Base-by-base conservation (phyloP, 1,284 basidiomycete genomes). In the Apiotrichum mycotoxinovorans region DNA sequence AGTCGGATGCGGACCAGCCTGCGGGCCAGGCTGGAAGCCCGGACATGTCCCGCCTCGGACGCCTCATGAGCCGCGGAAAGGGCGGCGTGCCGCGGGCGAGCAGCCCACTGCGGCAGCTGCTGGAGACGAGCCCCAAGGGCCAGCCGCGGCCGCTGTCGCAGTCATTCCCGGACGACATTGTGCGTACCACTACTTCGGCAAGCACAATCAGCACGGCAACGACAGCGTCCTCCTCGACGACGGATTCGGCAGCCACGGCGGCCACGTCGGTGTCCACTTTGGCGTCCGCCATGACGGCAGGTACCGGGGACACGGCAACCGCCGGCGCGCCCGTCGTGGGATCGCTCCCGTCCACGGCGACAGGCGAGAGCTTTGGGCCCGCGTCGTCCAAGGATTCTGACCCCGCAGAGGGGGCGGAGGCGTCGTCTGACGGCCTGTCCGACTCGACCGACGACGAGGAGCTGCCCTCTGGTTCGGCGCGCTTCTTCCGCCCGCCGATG, bases 401-500 rank as follows among this genome's bases (percentile, higher is more conserved):
- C 14, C 33, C 41, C 10, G 30, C 30, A 30, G 33, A 26, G 20
- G 17, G n/a, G 8, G 37, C n/a, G 22, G 26, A 17, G 12, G 33
- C 14, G 33, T 41, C 41, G 17, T 22, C 66, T 2, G 74, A 75
- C 42, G 73, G 71, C 0, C 50, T 74, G 42, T 70, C 69, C 14
- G 72, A 74, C 49, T 63, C 67, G n/a, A 64, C 64, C 3, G 65
- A 71, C 23, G 75, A 75, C 46, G 67, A 71, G 34, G 60, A 63
- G 18, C 38, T 40, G 14, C 50, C 56, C 18, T 50, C 60, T 11
- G 54, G 47, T 0, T 56, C 59, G 18, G 26, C 48, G 30, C 45
- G 48, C 27, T 45, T 58, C 48, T 56, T 58, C 51, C 57, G 57
- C 44, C 51, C 48, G 0, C 30, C 26, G 17, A 23, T 53, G 10